phyloP scores from a whole-genome alignment of 768 basidiomycete species.

The Rubroboletus pulcherrimus region DNA sequence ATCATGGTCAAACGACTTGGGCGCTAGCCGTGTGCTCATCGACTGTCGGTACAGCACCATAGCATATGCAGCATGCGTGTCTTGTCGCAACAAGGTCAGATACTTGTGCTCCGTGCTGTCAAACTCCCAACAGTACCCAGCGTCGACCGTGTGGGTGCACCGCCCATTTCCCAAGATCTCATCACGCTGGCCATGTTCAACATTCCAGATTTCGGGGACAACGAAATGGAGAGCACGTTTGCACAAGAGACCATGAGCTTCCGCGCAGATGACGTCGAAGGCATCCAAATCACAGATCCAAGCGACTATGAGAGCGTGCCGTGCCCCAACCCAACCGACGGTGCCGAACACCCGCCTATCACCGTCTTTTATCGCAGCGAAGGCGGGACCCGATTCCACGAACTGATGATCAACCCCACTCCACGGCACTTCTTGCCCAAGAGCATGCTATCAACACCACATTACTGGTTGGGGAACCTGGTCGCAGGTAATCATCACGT shows the following conservation, averaged over 20 bases:
- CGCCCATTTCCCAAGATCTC: conserved; percentile 23
- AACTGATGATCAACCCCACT: conserved; percentile 28
- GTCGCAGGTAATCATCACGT: conserved; percentile 24
- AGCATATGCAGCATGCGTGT: conserved; percentile 50
- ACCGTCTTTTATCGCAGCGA: conserved; percentile 33
- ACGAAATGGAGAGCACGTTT: conserved; percentile 24
- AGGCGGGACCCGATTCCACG: conserved; percentile 27
- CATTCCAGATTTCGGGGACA: conserved; percentile 29
- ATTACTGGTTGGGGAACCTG: conserved; percentile 29
- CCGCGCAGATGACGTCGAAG: conserved; percentile 31
- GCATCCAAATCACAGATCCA: conserved; percentile 33
- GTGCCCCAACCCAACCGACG: conserved; percentile 13
- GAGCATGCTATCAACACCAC: conserved; percentile 23
- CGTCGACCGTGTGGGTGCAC: conserved; percentile 7
- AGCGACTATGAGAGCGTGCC: conserved; percentile 20
- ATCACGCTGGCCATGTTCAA: conserved; percentile 32
- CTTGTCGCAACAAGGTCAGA: conserved; percentile 47
- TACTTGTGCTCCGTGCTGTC: conserved; percentile 49
- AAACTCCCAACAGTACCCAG: conserved; percentile 12
- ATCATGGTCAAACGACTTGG: too few relatives aligned
- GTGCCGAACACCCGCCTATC: conserved; percentile 29
- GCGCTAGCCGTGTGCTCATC: conserved; percentile 5
- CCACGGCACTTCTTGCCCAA: conserved; percentile 20
- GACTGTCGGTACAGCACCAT: conserved; percentile 36
- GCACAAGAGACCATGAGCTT: conserved; percentile 30